A percentile compares a stretch with the other conserved stretches of the same genome.
phyloP scores from a whole-genome alignment of 2,329 filamentous ascomycete genomes.

The Hyphodiscus sp. region DNA sequence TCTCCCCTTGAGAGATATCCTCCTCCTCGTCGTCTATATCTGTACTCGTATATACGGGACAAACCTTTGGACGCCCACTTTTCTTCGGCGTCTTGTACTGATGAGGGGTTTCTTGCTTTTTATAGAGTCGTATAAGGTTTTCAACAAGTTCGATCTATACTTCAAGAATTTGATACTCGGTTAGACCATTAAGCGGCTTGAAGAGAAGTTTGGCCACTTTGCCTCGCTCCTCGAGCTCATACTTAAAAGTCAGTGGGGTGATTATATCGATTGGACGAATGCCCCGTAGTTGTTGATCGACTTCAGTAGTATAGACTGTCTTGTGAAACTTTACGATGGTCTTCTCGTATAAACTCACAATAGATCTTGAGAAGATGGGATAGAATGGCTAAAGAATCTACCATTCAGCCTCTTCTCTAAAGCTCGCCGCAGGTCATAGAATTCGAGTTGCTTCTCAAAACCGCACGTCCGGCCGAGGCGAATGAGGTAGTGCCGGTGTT shows the following conservation, averaged over 20 bases:
- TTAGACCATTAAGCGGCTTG: constrained; percentile 12
- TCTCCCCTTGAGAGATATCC: no score
- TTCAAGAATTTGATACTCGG: constrained; percentile 15
- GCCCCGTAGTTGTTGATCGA: constrained; percentile 18
- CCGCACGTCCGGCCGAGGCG: constrained; percentile 28
- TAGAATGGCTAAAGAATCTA: no score
- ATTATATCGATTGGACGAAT: constrained; percentile 18
- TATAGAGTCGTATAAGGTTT: constrained; percentile 14
- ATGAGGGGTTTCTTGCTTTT: constrained; percentile 17
- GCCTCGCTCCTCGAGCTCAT: constrained; percentile 22
- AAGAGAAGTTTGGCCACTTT: constrained; percentile 19
- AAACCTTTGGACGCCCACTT: background rate
- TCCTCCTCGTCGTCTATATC: no score
- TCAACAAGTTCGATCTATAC: constrained; percentile 15
- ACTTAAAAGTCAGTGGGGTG: constrained; percentile 15
- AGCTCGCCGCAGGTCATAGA: constrained; percentile 22
- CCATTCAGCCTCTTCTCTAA: constrained; percentile 24
- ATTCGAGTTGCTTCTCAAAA: constrained; percentile 23
- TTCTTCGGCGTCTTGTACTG: constrained; percentile 6
- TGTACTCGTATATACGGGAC: no score
- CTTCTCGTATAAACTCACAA: no score
- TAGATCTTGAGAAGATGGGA: no score
- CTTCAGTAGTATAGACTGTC: constrained; percentile 17
- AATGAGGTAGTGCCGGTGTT: constrained; percentile 32
- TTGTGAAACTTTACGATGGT: constrained; percentile 20